Base-by-base conservation (phyloP, 768 basidiomycete genomes). In the Calvatia gigantea region DNA sequence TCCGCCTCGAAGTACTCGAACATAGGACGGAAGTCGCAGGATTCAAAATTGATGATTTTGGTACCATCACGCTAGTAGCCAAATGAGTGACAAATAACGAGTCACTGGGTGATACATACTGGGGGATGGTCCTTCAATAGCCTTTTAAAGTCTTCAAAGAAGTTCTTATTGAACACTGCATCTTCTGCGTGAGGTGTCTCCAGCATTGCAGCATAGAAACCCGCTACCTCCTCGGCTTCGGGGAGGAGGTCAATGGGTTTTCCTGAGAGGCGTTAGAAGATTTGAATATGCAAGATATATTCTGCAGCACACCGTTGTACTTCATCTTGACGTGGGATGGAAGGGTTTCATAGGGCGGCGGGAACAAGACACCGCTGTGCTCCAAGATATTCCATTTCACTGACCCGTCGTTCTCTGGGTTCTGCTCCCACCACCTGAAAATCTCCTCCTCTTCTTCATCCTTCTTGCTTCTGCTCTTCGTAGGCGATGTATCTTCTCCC, bases 11-110 rank as follows among this genome's bases (percentile, higher is more conserved):
- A 91, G 71, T 96, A 78, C 61, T 94, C 91, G 64, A 80, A 94
- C 86, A 99, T 95, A 2, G 94, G 92, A 4, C 88, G 81, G 73
- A 98, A 99, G 70, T 99, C 95, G 67, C 97, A 98, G 48, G 80
- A 75, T 17, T 83, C 84, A 64, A 97, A 89, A 25, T 76, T 75
- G 0, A 77, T 80, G 61, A 99, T 89, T 65, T 87, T 85, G 33
- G 82, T 82, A 19, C 84, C 85, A 64, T 92, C 85, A 46, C 73
- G 79, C 91, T 91, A 32, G 55, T 54, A 54, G 58, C 52, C 55
- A 9, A 4, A 31, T 51, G 48, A 57, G 43, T 12, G 19, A 53
- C 8, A 29, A n/a, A 33, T 8, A 45, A 27, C 27, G 12, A 25
- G 14, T 25, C 21, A 2, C 6, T 33, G 14, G 27, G 25, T 33